phyloP scores from a whole-genome alignment of 2,329 filamentous ascomycete species.

The Pseudodiploospora longispora region DNA sequence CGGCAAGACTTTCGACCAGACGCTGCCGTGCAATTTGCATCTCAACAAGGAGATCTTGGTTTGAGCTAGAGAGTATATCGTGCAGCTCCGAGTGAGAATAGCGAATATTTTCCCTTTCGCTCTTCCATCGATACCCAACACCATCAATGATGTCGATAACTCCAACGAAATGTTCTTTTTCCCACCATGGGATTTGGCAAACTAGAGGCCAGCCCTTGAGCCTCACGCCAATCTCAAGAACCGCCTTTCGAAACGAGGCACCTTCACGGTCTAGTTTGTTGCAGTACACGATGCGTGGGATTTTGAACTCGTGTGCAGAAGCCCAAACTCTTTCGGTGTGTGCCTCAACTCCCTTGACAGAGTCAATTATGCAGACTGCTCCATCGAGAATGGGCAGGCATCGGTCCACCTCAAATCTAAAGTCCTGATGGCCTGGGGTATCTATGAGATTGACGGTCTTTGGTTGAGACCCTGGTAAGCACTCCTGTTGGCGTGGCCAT shows the following conservation, averaged over 20 bases:
- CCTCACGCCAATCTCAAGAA: constrained; percentile 74
- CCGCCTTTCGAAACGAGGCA: constrained; percentile 72
- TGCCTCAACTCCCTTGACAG: constrained; percentile 88
- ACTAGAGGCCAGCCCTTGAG: constrained; percentile 81
- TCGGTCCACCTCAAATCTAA: constrained; percentile 90
- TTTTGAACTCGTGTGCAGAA: constrained; percentile 76
- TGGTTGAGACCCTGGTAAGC: constrained; percentile 30
- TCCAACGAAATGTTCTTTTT: constrained; percentile 70
- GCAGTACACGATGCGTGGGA: constrained; percentile 71
- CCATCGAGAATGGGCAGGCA: constrained; percentile 84
- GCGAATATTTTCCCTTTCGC: constrained; percentile 30
- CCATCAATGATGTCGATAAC: constrained; percentile 77
- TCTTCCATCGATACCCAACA: constrained; percentile 64
- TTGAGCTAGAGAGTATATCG: constrained; percentile 32
- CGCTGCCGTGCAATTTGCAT: constrained; percentile 67
- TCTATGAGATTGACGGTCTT: constrained; percentile 89
- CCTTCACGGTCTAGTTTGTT: constrained; percentile 76
- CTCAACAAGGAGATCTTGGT: constrained; percentile 54
- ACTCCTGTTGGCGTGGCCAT: constrained; percentile 62
- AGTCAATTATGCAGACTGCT: constrained; percentile 87
- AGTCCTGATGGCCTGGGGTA: constrained; percentile 93
- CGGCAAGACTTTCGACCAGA: constrained; percentile 76
- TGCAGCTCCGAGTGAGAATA: constrained; percentile 21
- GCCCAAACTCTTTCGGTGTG: constrained; percentile 96
- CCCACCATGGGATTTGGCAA: constrained; percentile 94